Evolutionary conservation across 371 early-diverging fungal species (phyloP), one percentile per base, ranked within the genome.

Genomic region (Syncephalastrum contaminatum): DNA sequence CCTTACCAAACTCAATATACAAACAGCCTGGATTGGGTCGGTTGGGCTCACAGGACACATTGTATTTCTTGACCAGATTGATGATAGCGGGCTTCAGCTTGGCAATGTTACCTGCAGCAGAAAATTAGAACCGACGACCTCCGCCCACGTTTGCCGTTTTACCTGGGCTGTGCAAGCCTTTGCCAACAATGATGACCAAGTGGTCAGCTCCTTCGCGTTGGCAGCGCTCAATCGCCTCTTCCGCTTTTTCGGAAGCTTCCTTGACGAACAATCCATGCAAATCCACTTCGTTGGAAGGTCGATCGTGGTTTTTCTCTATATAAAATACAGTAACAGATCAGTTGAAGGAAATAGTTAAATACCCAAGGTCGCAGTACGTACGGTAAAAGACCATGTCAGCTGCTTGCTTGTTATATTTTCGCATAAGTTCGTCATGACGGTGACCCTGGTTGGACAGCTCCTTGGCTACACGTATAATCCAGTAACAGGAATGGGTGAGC

Each of bases 11-110:
- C 27, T 84, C 82, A 40, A 86, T 66, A 52, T 69, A 82, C 16
- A 86, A 67, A 64, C 86, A 86, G 0, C 86, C 86, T 48, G 76
- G 73, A 59, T 84, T 86, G 15, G 86, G 86, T 14, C 69, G 70
- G 53, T 82, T 73, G 0, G 81, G 84, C 16, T 79, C 75, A 44
- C 77, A 81, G 24, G 69, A 66, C 27, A 86, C 69, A 10, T 79
- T 63, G 53, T 82, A 82, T 43, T 80, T 75, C 21, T 71, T 66
- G 30, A 86, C 76, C 36, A 86, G 54, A 14, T 80, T 70, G 7
- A 61, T 66, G 43, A 86, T 76, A 3, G 83, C 86, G 15, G 86
- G 86, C 60, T 84, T 84, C 46, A 86, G 62, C 54, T 82, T 86
- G 14, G 84, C 77, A 48, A 84, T 66, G 1, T 80, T 75, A 43